Evolutionary conservation across 495 filamentous ascomycete genomes (phyloP), one percentile per base, ranked within the genome.

Genomic region (Xanthoparmelia taractica): DNA sequence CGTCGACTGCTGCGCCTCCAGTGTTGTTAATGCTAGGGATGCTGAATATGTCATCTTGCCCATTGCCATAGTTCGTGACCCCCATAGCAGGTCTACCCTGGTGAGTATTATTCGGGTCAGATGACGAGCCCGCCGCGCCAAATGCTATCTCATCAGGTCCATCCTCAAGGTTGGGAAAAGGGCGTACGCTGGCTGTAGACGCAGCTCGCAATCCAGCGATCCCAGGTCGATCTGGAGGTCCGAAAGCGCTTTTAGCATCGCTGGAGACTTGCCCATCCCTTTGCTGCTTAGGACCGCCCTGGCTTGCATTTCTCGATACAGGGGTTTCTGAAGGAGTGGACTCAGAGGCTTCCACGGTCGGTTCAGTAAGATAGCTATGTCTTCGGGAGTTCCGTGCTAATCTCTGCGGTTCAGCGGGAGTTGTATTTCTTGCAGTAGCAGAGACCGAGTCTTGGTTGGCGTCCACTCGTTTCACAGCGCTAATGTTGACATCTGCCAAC

Each of bases 401-500:
- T 54, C 29, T 54, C 17, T 33, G 52, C 17, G 27, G 4, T 57
- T 43, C 60, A 17, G 18, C 8, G 41, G 50, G 31, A 31, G 31
- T 20, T 17, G 41, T 20, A 11, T 18, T 29, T 20, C 15, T 50
- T 2, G 61, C 45, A 25, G n/a, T n/a, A n/a, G 57, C n/a, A n/a
- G 54, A 18, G 29, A 43, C 31, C 27, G 34, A 23, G 20, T 67
- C 64, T 37, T 29, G 66, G 40, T 25, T 34, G 41, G 33, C 29
- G 0, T 11, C 33, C 11, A 17, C 58, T 50, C 84, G 81, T 69
- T 77, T 82, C 48, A 83, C 72, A 25, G 79, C 83, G 66, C 75
- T 85, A 31, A 82, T 79, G 67, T 84, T 80, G 20, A 85, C 69
- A 33, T 86, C 80, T 15, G 80, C 83, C 43, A 86, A 70, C 11